Evolutionary conservation across 345 rosid genomes (phyloP).

Genomic region (Gossypium sturtianum): DNA sequence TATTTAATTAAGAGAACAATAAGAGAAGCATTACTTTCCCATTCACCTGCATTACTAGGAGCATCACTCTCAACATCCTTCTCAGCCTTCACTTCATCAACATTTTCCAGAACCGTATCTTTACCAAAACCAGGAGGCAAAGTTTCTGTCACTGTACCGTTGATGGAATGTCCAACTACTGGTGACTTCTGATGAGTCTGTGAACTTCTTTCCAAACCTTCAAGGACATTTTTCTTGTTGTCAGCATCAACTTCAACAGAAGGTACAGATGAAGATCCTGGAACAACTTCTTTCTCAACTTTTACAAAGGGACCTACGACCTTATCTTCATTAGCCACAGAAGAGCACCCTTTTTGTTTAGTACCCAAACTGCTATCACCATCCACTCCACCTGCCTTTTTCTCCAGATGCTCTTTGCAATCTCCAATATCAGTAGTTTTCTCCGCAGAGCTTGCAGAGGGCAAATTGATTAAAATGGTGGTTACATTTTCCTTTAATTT

Average conservation of each 20-base stretch:
- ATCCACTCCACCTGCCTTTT: slow-evolving; percentile 24
- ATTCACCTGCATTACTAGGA: not conserved
- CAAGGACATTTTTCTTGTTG: slow-evolving; percentile 16
- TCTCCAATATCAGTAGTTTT: slow-evolving; percentile 22
- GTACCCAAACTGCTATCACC: slow-evolving; percentile 24
- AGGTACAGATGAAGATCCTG: slow-evolving; percentile 11
- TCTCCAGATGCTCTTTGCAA: slow-evolving; percentile 26
- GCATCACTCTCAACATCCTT: slow-evolving; percentile 25
- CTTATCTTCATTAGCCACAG: slow-evolving; percentile 29
- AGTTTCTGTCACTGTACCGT: slow-evolving; percentile 21
- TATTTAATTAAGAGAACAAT: not conserved
- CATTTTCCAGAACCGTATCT: slow-evolving; percentile 15
- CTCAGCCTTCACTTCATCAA: slow-evolving; percentile 32
- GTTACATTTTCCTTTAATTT: slow-evolving; percentile 27
- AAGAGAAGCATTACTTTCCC: slow-evolving; percentile 16
- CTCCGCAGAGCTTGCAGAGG: slow-evolving; percentile 15
- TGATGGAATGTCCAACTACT: slow-evolving; percentile 15
- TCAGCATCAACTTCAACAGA: slow-evolving; percentile 14
- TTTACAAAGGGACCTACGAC: slow-evolving; percentile 15
- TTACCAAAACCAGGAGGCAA: slow-evolving; percentile 20
- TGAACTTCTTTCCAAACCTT: slow-evolving; percentile 10
- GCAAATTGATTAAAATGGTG: slow-evolving; percentile 14
- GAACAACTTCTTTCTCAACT: slow-evolving; percentile 22
- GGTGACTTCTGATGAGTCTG: slow-evolving; percentile 31
- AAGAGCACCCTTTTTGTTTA: slow-evolving; percentile 19